Conservation (phyloP, 768 basidiomycete species). For the Chiua virens region DNA sequence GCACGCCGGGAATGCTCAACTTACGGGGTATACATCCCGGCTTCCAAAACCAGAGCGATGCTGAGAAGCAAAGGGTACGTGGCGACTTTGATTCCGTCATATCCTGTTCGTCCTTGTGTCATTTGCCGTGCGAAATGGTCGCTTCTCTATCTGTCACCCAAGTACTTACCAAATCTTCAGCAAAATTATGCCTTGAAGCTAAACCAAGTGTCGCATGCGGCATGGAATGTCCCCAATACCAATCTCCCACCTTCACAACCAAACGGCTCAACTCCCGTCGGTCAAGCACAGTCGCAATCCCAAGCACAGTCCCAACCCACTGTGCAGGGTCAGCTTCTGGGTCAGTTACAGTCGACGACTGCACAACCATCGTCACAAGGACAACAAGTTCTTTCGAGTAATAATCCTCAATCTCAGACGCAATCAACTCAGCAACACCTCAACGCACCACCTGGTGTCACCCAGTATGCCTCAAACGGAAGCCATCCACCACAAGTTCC, state of each 20-base stretch:
- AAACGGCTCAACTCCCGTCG: constrained; percentile 23
- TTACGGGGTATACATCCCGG: constrained; percentile 40
- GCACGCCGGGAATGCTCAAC: constrained; percentile 70
- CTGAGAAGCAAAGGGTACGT: constrained; percentile 71
- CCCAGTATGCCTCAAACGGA: constrained; percentile 36
- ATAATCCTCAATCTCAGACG: constrained; percentile 25
- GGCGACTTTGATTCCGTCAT: neutral
- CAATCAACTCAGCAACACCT: constrained; percentile 47
- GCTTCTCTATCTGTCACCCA: neutral
- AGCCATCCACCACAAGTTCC: constrained; percentile 34
- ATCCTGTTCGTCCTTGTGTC: constrained; percentile 1
- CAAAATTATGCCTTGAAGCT: constrained; percentile 64
- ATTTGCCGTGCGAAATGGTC: neutral
- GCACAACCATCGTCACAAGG: constrained; percentile 29
- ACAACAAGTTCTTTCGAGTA: constrained; percentile 35
- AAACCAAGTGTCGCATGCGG: constrained; percentile 58
- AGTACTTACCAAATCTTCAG: constrained; percentile 32
- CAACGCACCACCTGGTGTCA: constrained; percentile 52
- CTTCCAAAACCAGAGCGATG: constrained; percentile 58
- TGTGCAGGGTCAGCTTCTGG: constrained; percentile 22
- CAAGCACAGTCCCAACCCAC: constrained; percentile 25
- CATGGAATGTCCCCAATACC: constrained; percentile 62
- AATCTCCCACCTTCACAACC: constrained; percentile 39
- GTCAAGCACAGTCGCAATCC: constrained; percentile 24
- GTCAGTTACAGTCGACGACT: constrained; percentile 18